Percentiles rank a stretch among this genome's conserved stretches.
These are phyloP conservation scores for Tremellales sp. DNA, from an alignment of 1,284 basidiomycete species.

Conservation along the genomic window DNA sequence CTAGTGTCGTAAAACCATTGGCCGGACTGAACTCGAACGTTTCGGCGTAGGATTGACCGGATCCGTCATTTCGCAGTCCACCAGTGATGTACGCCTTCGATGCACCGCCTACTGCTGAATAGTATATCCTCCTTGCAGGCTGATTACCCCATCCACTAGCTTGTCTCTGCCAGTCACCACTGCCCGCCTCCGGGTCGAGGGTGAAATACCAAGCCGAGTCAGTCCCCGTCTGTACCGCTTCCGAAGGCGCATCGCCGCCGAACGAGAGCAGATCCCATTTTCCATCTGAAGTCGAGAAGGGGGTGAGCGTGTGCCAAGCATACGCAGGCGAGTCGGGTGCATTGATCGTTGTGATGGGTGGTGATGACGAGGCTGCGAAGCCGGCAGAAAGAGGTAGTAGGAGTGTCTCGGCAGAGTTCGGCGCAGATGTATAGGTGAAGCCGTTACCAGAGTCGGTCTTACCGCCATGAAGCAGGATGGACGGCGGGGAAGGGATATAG, in stretches of 20 bases:
- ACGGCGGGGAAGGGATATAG: conserved; percentile 55
- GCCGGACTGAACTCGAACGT: conserved; percentile 61
- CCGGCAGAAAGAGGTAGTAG: conserved; percentile 60
- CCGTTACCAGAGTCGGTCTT: conserved; percentile 65
- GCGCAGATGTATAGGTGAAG: conserved; percentile 68
- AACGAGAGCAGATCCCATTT: conserved; percentile 56
- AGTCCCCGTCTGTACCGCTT: conserved; percentile 54
- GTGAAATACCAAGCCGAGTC: conserved; percentile 63
- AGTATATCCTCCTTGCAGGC: conserved; percentile 68
- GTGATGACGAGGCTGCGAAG: conserved; percentile 56
- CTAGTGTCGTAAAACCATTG: conserved; percentile 55
- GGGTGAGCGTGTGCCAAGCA: conserved; percentile 75
- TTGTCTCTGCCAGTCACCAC: conserved; percentile 44
- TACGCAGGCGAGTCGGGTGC: conserved; percentile 58
- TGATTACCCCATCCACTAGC: conserved; percentile 59
- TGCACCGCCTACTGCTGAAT: conserved; percentile 56
- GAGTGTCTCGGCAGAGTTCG: conserved; percentile 65
- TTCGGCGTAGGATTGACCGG: conserved; percentile 58
- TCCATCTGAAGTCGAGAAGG: conserved; percentile 54
- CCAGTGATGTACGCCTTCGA: conserved; percentile 63
- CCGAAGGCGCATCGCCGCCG: conserved; percentile 65
- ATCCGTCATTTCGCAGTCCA: conserved; percentile 72
- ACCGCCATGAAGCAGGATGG: conserved; percentile 70
- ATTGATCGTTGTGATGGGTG: conserved; percentile 58
- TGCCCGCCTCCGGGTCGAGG: conserved; percentile 19